phyloP scores from a whole-genome alignment of 2,329 filamentous ascomycete genomes.

The Ophiocordyceps camponoti-saundersi region DNA sequence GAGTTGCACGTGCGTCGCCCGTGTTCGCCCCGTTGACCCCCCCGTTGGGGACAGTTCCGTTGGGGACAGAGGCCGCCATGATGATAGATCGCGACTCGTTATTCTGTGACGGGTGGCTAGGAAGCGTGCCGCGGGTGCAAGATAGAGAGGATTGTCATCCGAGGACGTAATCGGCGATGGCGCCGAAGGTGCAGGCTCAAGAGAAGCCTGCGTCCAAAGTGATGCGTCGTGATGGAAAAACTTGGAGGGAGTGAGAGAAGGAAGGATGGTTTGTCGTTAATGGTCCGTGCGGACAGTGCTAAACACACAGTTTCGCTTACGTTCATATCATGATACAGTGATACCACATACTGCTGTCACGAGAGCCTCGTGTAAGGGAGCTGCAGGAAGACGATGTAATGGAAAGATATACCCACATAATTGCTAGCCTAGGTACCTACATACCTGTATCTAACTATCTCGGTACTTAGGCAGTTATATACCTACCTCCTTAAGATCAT shows the following conservation, averaged over 20 bases:
- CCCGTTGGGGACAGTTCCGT: constrained; percentile 26
- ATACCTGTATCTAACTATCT: too few relatives aligned
- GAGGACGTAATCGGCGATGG: background rate
- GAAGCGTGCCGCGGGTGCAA: background rate
- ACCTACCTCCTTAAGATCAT: too few relatives aligned
- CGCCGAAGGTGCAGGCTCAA: background rate
- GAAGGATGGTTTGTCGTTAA: background rate
- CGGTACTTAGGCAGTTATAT: too few relatives aligned
- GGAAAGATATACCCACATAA: too few relatives aligned
- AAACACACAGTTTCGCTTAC: background rate
- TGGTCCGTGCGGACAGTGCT: background rate
- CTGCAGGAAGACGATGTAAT: too few relatives aligned
- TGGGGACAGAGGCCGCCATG: constrained; percentile 23
- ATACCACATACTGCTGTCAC: too few relatives aligned
- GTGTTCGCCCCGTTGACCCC: constrained; percentile 25
- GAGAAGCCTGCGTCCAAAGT: background rate
- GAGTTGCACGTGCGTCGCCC: constrained; percentile 16
- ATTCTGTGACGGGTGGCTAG: background rate
- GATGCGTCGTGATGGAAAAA: background rate
- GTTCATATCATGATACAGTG: too few relatives aligned
- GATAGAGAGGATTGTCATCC: background rate
- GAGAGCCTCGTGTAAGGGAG: too few relatives aligned
- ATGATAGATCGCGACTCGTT: constrained; percentile 1
- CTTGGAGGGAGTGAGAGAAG: background rate
- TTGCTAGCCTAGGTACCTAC: too few relatives aligned